Conservation (phyloP, 768 basidiomycete species). For the Phaeolepiota aurea region DNA sequence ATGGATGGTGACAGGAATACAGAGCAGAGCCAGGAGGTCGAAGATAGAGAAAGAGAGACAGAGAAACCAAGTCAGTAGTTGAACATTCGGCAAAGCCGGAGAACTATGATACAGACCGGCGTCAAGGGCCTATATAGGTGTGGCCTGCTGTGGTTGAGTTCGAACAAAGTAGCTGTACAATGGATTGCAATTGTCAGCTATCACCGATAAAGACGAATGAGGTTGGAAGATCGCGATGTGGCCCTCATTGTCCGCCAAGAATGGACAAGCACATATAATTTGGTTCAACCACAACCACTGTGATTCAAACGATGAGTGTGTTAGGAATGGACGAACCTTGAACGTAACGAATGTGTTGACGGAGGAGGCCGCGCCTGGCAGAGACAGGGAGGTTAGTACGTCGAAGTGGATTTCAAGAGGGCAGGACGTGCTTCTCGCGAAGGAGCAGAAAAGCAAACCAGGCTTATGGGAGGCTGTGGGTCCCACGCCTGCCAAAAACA, state of each 20-base stretch:
- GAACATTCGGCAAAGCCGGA: constrained; percentile 3
- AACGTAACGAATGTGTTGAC: constrained; percentile 49
- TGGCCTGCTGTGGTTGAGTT: constrained; percentile 19
- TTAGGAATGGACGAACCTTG: constrained; percentile 34
- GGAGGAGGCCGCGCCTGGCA: constrained; percentile 67
- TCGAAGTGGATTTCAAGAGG: constrained; percentile 11
- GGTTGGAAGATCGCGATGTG: constrained; percentile 4
- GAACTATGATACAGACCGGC: constrained; percentile 18
- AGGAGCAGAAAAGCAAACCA: constrained; percentile 27
- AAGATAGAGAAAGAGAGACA: constrained; percentile 10
- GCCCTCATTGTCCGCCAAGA: constrained; percentile 22
- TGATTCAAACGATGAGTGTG: constrained; percentile 3
- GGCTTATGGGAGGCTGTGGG: constrained; percentile 44
- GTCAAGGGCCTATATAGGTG: constrained; percentile 14
- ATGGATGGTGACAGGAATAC: constrained; percentile 6
- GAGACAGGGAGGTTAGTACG: constrained; percentile 12
- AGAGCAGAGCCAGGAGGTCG: constrained; percentile 6
- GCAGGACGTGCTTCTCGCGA: constrained; percentile 28
- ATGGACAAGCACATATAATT: constrained; percentile 16
- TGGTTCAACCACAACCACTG: constrained; percentile 1
- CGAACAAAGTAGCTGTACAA: constrained; percentile 16
- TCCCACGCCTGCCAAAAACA: constrained; percentile 35
- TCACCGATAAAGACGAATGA: constrained; percentile 2
- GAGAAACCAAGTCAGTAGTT: constrained; percentile 23
- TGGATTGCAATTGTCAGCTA: constrained; percentile 21